Evolutionary conservation across 163 green algal genomes (phyloP).

Genomic region (Trebouxia gelatinosa): DNA sequence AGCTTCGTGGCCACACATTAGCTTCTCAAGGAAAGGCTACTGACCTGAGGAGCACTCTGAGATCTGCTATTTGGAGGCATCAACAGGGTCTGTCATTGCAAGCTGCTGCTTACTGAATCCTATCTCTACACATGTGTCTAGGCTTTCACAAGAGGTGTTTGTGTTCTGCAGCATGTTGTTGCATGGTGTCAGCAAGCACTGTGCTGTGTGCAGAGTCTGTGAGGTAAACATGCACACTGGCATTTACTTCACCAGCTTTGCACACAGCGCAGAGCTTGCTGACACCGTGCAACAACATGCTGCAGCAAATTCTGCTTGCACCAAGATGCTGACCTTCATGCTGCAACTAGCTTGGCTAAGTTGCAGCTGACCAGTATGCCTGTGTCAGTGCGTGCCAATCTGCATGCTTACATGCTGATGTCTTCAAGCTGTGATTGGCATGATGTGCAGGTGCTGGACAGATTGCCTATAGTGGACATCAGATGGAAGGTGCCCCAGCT

Average conservation of each 20-base stretch:
- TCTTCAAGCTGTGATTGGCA: not conserved
- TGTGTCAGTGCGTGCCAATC: not conserved
- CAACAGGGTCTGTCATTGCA: not conserved
- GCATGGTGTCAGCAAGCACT: not conserved
- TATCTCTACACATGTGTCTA: not conserved
- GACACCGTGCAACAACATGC: not conserved
- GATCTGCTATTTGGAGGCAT: slow-evolving; percentile 25
- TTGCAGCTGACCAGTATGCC: not conserved
- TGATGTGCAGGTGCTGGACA: slow-evolving; percentile 47
- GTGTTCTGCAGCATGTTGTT: not conserved
- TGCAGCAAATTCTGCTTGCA: not conserved
- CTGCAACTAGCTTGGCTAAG: not conserved
- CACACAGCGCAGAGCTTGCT: not conserved
- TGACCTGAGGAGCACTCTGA: slow-evolving; percentile 19
- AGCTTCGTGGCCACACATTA: not conserved
- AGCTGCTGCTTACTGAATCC: not conserved
- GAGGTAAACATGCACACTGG: too few relatives aligned
- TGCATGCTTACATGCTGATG: not conserved
- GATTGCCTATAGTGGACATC: slow-evolving; percentile 63
- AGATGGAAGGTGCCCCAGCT: slow-evolving; percentile 39
- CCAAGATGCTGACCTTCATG: not conserved
- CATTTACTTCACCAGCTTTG: too few relatives aligned
- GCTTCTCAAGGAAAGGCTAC: not conserved
- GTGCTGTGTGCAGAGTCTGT: not conserved
- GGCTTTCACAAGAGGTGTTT: not conserved